These are phyloP conservation scores for Colletotrichum tropicicola DNA, from an alignment of 2,329 filamentous ascomycete genomes.

Conservation along the genomic window DNA sequence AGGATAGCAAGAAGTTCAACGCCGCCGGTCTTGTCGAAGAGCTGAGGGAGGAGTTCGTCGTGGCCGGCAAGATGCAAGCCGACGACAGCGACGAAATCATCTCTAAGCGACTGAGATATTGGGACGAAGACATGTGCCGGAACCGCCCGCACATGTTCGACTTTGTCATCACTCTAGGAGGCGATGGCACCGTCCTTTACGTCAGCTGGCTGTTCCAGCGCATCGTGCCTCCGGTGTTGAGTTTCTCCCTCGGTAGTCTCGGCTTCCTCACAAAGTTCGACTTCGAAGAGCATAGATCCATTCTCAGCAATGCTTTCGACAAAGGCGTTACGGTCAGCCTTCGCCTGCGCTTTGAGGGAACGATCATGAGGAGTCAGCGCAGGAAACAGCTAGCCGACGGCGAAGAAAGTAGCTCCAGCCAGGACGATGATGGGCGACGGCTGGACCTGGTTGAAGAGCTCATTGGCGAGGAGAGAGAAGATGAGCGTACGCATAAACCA, in stretches of 20 bases:
- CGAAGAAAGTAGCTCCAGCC: constrained; percentile 36
- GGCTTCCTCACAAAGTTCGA: constrained; percentile 98
- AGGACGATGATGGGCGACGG: constrained; percentile 47
- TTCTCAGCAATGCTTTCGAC: constrained; percentile 75
- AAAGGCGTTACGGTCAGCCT: constrained; percentile 91
- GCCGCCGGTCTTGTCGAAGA: constrained; percentile 73
- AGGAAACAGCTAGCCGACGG: constrained; percentile 43
- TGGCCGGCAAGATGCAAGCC: constrained; percentile 43
- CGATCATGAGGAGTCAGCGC: constrained; percentile 82
- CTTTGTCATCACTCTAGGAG: constrained; percentile 90
- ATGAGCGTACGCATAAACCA: constrained; percentile 85
- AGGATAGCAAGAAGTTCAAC: constrained; percentile 78
- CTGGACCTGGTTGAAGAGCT: constrained; percentile 89
- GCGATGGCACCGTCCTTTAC: constrained; percentile 96
- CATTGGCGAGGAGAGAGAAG: constrained; percentile 84
- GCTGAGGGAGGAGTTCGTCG: constrained; percentile 54
- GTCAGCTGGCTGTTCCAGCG: constrained; percentile 97
- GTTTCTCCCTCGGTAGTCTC: constrained; percentile 89
- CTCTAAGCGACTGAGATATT: constrained; percentile 74
- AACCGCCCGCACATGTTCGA: constrained; percentile 88
- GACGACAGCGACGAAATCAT: constrained; percentile 46
- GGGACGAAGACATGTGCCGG: constrained; percentile 82
- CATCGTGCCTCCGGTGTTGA: constrained; percentile 91
- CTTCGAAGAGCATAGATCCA: constrained; percentile 77
- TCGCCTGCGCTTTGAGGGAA: constrained; percentile 89